Base-by-base conservation (phyloP, 305 asterid species). In the Fraxinus platypoda region DNA sequence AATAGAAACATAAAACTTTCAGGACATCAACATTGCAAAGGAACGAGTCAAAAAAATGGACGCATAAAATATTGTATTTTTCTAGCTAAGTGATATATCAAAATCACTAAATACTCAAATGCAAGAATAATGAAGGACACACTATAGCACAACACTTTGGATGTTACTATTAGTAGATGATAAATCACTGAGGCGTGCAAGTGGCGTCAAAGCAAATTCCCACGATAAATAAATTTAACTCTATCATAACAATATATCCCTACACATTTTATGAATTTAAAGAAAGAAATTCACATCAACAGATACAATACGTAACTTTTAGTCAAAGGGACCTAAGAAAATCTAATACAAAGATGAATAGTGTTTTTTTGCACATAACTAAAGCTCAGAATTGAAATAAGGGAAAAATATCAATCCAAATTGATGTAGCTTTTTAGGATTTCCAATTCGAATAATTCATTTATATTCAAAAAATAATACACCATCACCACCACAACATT, bases 1-100 rank as follows among this genome's bases (percentile, higher is more conserved):
- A 72, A 80, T 62, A 81, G 52, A 68, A 64, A 25, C 82, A 76
- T 19, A 43, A 76, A 30, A n/a, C 38, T 72, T 54, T 66, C 74
- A 66, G 34, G 34, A 66, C 74, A 26, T 66, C 8, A 26, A 19
- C 30, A 66, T 9, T 66, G 74, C 74, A 26, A 66, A 66, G n/a
- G 8, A 62, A 54, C 54, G 11, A 72, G 25, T 26, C 41, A 64
- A 52, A 12, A 59, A 28, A 66, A 76, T 4, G 49, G 26, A 77
- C 9, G 0, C n/a, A 12, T 43, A 43, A 77, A 76, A 15, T 21
- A 26, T 17, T 75, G 12, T 1, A 64, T 64, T 9, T 28, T 64
- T 64, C 73, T 64, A 64, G 73, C 17, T 15, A 64, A 64, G 33
- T 9, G 28, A 59, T 12, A 1, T 43, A 43, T 43, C n/a, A 43